These are phyloP conservation scores for Thymus mandschuricus DNA, from an alignment of 257 asterid species.

Conservation along the genomic window DNA sequence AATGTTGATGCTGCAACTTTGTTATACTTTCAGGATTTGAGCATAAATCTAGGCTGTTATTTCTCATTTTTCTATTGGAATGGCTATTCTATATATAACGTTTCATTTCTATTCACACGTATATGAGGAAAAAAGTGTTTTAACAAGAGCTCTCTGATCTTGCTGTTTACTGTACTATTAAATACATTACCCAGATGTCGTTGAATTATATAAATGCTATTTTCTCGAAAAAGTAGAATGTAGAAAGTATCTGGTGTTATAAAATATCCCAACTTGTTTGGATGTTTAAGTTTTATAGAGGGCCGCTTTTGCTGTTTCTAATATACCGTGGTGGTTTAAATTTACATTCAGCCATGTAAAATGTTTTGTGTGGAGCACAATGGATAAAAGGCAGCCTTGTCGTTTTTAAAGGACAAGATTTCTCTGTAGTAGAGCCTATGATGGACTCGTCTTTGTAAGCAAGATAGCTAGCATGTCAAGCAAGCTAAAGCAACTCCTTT, in stretches of 20 bases:
- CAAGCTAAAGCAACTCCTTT: not conserved
- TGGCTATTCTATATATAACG: not conserved
- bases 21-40: slow-evolving; percentile 6
- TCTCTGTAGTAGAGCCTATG: not conserved
- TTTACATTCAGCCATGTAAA: not conserved
- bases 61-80: not conserved
- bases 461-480: not conserved
- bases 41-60: not conserved
- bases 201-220: not conserved
- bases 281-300: not conserved
- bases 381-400: not conserved
- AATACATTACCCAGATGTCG: not conserved
- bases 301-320: not conserved
- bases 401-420: not conserved
- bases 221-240: not conserved
- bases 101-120: not conserved
- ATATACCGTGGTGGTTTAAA: not conserved
- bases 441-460: not conserved
- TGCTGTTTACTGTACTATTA: not conserved
- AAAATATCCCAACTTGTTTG: not conserved
- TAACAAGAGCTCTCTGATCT: not conserved
- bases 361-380: not conserved
- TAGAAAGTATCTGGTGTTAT: not conserved
- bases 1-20: slow-evolving; percentile 9
- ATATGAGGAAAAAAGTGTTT: not conserved